Base-by-base conservation (phyloP, 495 filamentous ascomycete genomes). In the Cetradonia linearis region DNA sequence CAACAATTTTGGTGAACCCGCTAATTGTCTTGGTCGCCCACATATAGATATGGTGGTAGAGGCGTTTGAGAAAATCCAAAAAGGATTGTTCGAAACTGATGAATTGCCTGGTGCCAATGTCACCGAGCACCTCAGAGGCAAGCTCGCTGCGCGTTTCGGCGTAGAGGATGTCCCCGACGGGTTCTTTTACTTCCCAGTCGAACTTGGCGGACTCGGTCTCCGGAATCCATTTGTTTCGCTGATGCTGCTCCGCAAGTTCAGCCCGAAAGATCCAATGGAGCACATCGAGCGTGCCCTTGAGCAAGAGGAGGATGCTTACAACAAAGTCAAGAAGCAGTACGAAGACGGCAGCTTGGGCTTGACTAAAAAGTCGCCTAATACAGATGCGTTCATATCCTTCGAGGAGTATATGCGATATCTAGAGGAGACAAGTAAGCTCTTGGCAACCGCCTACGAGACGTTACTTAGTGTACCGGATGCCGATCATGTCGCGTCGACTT, bases 41-140 rank as follows among this genome's bases (percentile, higher is more conserved):
- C 82, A 84, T 61, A 73, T 84, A 25, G 77, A 83, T 54, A 71
- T 73, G 60, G 79, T 82, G 58, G 73, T 83, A n/a, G 60, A 66
- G 16, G 77, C 79, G 0, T 76, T 82, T 56, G 67, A 74, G 46
- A 70, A 72, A n/a, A 82, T 84, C 38, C 79, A 85, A 42, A 63
- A 71, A n/a, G 65, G 59, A 18, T 69, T 78, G 23, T 84, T 81
- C 65, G 71, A 69, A 28, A 55, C 48, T 20, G 55, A 52, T 36
- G 66, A 42, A 28, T 67, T 56, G 14, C 50, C 54, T 3, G 64
- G 62, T 13, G 70, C 67, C n/a, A 81, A 73, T 20, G 74, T 84
- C 0, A 76, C 76, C 1, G 69, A 75, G 5, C 77, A 81, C 63
- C 71, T 86, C 1, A 77, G 78, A 20, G 63, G 67, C 7, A 72